Conservation (phyloP, 2,329 filamentous ascomycete species). For the Epichloe gansuensis region DNA sequence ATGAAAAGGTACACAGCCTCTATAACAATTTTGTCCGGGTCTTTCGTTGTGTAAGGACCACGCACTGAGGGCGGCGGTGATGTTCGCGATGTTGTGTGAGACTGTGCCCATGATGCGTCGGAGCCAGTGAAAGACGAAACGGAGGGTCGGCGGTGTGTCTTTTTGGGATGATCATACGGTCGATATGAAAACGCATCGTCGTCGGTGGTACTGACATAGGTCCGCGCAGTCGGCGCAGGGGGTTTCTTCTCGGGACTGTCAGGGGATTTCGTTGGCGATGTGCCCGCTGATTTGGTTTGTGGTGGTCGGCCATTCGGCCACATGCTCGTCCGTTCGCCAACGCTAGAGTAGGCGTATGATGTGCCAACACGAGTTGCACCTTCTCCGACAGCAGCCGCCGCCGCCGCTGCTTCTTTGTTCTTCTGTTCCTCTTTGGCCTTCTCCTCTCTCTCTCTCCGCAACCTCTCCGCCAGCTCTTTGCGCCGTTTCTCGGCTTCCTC, state of each 20-base stretch:
- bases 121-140: constrained; percentile 57
- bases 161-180: constrained; percentile 59
- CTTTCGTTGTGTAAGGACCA: constrained; percentile 70
- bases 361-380: constrained; percentile 29
- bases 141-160: constrained; percentile 46
- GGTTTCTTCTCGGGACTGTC: constrained; percentile 25
- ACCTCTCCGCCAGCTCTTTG: constrained; percentile 14
- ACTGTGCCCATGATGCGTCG: constrained; percentile 76
- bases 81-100: constrained; percentile 70
- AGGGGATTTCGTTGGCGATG: constrained; percentile 14
- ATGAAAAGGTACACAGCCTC: constrained; percentile 87
- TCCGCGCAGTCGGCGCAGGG: constrained; percentile 41
- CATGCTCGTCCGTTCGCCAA: constrained; percentile 57
- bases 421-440: constrained; percentile 29
- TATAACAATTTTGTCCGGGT: constrained; percentile 93
- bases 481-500: constrained; percentile 22
- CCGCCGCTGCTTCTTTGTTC: constrained; percentile 23
- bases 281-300: constrained; percentile 14
- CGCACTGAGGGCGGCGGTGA: constrained; percentile 70
- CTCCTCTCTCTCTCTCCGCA: constrained; percentile 15
- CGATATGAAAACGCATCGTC: constrained; percentile 61
- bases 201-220: constrained; percentile 42
- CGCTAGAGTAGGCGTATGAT: constrained; percentile 50
- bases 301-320: constrained; percentile 47
- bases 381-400: constrained; percentile 17